Base-by-base conservation (phyloP, 2,329 filamentous ascomycete genomes). In the Aspergillus fischeri region DNA sequence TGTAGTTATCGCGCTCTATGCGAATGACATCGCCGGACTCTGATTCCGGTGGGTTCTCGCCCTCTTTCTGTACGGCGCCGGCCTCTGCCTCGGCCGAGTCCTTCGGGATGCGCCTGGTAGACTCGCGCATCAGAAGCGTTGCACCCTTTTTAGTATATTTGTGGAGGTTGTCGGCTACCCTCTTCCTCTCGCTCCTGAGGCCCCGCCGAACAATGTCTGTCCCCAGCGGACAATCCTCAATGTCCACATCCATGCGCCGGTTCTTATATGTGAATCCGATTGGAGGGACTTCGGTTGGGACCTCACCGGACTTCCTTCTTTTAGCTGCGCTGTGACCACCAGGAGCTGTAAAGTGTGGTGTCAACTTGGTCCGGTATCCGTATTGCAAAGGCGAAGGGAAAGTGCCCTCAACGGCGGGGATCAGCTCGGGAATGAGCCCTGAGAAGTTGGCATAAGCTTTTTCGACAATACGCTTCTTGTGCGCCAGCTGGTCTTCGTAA, bases 141-240 rank as follows among this genome's bases (percentile, higher is more conserved):
- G 92, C 92, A 49, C 94, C 94, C 58, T 85, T 47, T 14, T 21
- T 86, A 60, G 83, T 83, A 78, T 92, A 97, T 28, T 84, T 85
- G 17, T 79, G 73, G 55, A 90, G 85, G 60, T 94, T 88, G 25
- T 81, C 77, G 1, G 81, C 81, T 64, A 97, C 90, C 56, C 89
- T 84, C 68, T 83, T 81, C n/a, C 93, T 81, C 78, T 97, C 93
- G 7, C 83, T 81, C 65, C 82, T 86, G 79, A 97, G 86, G 27
- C 93, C 94, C 63, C 84, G 81, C 27, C 91, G 84, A 17, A 99
- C 88, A 41, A 90, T 89, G 29, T 90, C 86, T 1, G 94, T 99
- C 52, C 90, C 94, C 60, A 99, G 95, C 5, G 94, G 94, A 66
- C 94, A 99, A 71, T 97, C 92, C 73, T 99, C 94, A 62, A 99